These are phyloP conservation scores for Dendrobium huoshanense DNA, from an alignment of 106 monocot genomes.

Conservation along the genomic window DNA sequence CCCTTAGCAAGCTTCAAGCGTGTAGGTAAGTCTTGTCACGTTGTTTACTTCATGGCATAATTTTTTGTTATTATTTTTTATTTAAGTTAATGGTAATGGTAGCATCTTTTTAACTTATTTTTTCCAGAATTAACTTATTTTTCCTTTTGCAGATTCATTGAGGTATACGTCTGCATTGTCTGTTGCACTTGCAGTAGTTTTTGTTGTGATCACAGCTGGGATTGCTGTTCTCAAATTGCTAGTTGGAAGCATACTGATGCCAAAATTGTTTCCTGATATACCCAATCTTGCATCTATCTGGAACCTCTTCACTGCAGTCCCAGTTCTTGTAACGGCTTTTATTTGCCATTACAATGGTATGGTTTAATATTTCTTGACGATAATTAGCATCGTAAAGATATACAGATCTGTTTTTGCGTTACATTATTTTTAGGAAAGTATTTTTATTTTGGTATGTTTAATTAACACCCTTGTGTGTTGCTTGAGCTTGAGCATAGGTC, in stretches of 20 bases:
- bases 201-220: conserved; percentile 65
- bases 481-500: not conserved
- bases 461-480: not conserved
- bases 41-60: not conserved
- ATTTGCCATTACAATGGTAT: conserved; percentile 78
- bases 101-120: not conserved
- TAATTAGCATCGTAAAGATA: not conserved
- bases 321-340: conserved; percentile 64
- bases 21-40: conserved; percentile 28
- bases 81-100: not conserved
- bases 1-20: conserved; percentile 66
- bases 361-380: not conserved
- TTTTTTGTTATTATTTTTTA: not conserved
- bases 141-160: conserved; percentile 50
- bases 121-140: not conserved
- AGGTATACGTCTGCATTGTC: conserved; percentile 11
- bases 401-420: not conserved
- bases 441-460: not conserved
- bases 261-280: conserved; percentile 46
- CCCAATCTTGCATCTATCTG: conserved; percentile 40
- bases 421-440: not conserved
- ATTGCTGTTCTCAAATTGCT: conserved; percentile 55
- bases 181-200: conserved; percentile 25
- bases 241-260: conserved; percentile 43
- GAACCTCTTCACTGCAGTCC: conserved; percentile 66